Evolutionary conservation across 306 rosid genomes (phyloP).

Genomic region (Nissolia schottii): DNA sequence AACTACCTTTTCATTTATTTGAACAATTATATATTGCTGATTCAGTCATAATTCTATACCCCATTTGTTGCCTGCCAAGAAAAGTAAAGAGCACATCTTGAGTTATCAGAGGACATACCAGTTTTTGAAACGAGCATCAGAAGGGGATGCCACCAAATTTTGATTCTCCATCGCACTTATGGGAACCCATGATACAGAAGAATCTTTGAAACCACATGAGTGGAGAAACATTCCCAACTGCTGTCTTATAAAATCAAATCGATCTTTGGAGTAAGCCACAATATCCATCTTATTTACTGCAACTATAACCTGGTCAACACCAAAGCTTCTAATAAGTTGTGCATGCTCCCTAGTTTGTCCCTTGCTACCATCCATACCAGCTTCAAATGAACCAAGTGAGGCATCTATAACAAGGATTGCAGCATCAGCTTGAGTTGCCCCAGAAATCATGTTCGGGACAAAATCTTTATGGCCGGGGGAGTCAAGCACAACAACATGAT

Average conservation of each 20-base stretch:
- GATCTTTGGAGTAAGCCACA: slow-evolving; percentile 73
- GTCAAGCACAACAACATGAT: slow-evolving; percentile 93
- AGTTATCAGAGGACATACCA: slow-evolving; percentile 54
- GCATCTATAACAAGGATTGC: slow-evolving; percentile 93
- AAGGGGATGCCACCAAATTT: slow-evolving; percentile 83
- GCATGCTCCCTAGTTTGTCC: slow-evolving; percentile 97
- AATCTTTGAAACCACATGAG: slow-evolving; percentile 80
- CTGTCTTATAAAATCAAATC: slow-evolving; percentile 76
- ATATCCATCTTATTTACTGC: slow-evolving; percentile 93
- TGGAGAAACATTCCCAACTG: slow-evolving; percentile 76
- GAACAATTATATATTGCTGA: not conserved
- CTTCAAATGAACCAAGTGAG: slow-evolving; percentile 83
- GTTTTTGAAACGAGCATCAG: slow-evolving; percentile 53
- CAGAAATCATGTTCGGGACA: slow-evolving; percentile 97
- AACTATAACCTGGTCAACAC: slow-evolving; percentile 89
- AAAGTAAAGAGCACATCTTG: slow-evolving; percentile 8
- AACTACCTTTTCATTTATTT: not conserved
- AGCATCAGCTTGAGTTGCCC: slow-evolving; percentile 98
- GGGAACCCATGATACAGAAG: slow-evolving; percentile 78
- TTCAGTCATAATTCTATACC: not conserved
- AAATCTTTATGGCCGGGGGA: slow-evolving; percentile 99
- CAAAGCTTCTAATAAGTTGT: slow-evolving; percentile 93
- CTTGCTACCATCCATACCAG: slow-evolving; percentile 80
- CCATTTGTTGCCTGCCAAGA: not conserved
- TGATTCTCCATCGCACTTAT: slow-evolving; percentile 91